phyloP scores from a whole-genome alignment of 1,139 yeast genomes.

The Wickerhamiella infanticola region DNA sequence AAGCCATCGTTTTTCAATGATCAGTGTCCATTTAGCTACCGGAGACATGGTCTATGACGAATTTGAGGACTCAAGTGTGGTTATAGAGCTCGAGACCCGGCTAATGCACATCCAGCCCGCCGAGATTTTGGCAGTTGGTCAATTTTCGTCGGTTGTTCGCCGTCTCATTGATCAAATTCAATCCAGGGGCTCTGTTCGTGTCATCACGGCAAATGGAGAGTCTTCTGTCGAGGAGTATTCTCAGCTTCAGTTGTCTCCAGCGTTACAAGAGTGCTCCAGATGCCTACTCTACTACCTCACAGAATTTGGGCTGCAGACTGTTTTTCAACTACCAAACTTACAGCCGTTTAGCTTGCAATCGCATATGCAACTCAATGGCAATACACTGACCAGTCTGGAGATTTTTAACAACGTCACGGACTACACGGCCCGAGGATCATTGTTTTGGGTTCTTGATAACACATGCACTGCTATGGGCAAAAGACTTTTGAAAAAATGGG shows the following conservation, averaged over 20 bases:
- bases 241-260: background rate
- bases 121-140: constrained; percentile 42
- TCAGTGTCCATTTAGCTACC: constrained; percentile 62
- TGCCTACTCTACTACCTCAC: constrained; percentile 38
- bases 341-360: constrained; percentile 35
- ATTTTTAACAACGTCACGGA: constrained; percentile 53
- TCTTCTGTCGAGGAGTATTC: constrained; percentile 2
- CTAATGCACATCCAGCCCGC: constrained; percentile 58
- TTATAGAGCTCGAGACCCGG: constrained; percentile 56
- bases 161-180: constrained; percentile 17
- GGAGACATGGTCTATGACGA: constrained; percentile 65
- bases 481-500: constrained; percentile 54
- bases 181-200: constrained; percentile 8
- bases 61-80: constrained; percentile 40
- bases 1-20: constrained; percentile 26
- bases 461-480: constrained; percentile 68
- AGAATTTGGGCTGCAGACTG: constrained; percentile 45
- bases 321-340: constrained; percentile 41
- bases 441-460: constrained; percentile 66
- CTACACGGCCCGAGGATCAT: constrained; percentile 43
- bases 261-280: constrained; percentile 27
- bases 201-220: constrained; percentile 6
- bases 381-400: constrained; percentile 56
- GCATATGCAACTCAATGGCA: constrained; percentile 54
- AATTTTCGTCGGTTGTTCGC: constrained; percentile 24